Conservation (phyloP, 2,329 filamentous ascomycete species). For the Tolypocladium ovalisporum region DNA sequence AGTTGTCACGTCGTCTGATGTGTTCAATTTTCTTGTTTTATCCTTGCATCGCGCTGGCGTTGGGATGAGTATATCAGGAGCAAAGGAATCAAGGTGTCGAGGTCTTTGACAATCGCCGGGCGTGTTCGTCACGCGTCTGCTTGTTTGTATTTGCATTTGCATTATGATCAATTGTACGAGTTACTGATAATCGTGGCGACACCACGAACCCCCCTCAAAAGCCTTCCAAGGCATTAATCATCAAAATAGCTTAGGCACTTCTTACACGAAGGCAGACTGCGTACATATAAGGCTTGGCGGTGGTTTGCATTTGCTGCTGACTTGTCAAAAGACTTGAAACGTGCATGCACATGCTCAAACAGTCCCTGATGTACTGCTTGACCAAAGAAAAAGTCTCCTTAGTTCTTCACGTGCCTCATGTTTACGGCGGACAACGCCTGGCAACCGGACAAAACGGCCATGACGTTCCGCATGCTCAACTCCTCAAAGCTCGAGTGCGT, state of each 20-base stretch:
- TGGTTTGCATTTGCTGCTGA: background rate
- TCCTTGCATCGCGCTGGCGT: background rate
- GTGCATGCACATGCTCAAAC: conserved; percentile 1
- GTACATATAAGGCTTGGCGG: background rate
- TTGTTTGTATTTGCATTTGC: background rate
- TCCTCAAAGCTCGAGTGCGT: conserved; percentile 57
- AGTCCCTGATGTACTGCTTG: background rate
- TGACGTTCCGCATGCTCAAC: conserved; percentile 55
- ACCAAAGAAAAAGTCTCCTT: background rate
- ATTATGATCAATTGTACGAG: background rate
- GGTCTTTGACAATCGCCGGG: background rate
- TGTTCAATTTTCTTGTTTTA: background rate
- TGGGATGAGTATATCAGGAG: background rate
- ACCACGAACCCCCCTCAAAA: too few species aligned
- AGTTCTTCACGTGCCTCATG: conserved; percentile 32
- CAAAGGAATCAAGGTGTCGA: background rate
- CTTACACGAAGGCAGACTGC: background rate
- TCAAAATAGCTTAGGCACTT: background rate
- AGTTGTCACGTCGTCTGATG: too few species aligned
- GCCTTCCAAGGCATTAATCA: too few species aligned
- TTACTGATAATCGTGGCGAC: too few species aligned
- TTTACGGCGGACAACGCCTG: conserved; percentile 53
- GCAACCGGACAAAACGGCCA: conserved; percentile 42
- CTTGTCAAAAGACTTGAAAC: background rate
- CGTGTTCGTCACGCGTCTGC: background rate